A percentile compares a stretch with the other conserved stretches of the same genome.
Conservation (phyloP, 345 rosid species). For the Fremontodendron californicum region DNA sequence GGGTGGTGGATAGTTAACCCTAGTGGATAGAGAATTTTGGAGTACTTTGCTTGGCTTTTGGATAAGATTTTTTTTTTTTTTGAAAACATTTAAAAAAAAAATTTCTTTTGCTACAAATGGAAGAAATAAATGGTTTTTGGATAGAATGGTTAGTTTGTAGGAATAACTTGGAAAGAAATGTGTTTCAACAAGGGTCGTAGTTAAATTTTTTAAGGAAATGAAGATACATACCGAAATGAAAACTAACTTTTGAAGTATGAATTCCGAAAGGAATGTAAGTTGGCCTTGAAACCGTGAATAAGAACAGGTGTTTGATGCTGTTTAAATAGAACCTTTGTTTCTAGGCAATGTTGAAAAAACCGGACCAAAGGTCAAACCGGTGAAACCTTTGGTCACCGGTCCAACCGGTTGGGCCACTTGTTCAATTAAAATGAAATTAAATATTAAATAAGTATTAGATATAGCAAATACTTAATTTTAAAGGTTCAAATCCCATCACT, state of each 20-base stretch:
- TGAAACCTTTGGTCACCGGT: no score
- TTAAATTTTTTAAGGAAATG: not conserved
- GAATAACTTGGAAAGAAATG: not conserved
- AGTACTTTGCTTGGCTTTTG: slow-evolving; percentile 3
- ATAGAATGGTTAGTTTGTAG: not conserved
- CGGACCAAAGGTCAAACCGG: no score
- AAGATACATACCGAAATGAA: not conserved
- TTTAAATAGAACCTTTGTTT: not conserved
- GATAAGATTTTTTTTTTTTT: not conserved
- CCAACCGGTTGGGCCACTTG: no score
- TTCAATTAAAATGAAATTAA: no score
- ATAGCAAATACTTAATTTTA: no score
- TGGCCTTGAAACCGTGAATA: not conserved
- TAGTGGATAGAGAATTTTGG: not conserved
- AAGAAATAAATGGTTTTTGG: not conserved
- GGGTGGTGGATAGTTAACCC: slow-evolving; percentile 8
- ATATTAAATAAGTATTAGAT: no score
- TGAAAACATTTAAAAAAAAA: not conserved
- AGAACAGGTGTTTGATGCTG: not conserved
- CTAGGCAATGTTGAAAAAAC: no score
- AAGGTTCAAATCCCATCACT: no score
- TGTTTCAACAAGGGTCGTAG: not conserved
- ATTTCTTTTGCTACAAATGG: not conserved
- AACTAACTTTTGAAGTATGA: not conserved
- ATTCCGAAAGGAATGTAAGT: not conserved